phyloP scores from a whole-genome alignment of 2,329 filamentous ascomycete genomes.

The Macrophomina tecta region DNA sequence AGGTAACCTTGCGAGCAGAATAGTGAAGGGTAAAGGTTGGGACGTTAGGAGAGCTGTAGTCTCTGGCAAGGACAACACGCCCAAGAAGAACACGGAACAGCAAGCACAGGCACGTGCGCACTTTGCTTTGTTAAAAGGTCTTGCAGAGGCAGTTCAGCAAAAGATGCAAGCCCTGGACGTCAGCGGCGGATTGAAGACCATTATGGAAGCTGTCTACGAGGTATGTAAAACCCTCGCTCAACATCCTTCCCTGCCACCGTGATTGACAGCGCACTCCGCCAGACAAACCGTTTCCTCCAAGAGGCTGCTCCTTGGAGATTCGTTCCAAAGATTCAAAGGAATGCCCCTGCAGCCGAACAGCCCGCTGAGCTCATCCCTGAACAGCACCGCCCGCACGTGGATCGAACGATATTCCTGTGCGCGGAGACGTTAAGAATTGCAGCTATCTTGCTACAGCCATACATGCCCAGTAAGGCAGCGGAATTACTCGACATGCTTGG shows the following conservation, averaged over 20 bases:
- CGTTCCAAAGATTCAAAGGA: conserved; percentile 33
- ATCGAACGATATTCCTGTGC: conserved; percentile 70
- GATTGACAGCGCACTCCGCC: conserved; percentile 1
- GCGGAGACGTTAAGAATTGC: conserved; percentile 79
- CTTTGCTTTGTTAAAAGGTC: conserved; percentile 33
- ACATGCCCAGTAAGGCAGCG: conserved; percentile 80
- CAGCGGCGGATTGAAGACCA: conserved; percentile 66
- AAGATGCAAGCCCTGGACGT: conserved; percentile 71
- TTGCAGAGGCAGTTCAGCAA: conserved; percentile 52
- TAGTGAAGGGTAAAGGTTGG: conserved; percentile 73
- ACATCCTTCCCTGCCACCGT: background rate
- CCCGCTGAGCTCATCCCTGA: background rate
- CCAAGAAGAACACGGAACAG: conserved; percentile 34
- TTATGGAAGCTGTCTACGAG: conserved; percentile 66
- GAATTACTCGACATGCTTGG: conserved; percentile 78
- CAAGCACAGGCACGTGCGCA: conserved; percentile 35
- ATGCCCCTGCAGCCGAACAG: background rate
- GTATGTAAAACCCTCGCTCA: background rate
- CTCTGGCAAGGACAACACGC: conserved; percentile 32
- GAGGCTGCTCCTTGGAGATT: conserved; percentile 72
- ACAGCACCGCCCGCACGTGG: conserved; percentile 45
- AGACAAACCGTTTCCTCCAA: conserved; percentile 73
- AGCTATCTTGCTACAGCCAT: conserved; percentile 86
- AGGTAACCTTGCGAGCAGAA: conserved; percentile 78
- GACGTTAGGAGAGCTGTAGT: conserved; percentile 66